Conservation (phyloP, 305 asterid genomes). For the Ilex paraguariensis region DNA sequence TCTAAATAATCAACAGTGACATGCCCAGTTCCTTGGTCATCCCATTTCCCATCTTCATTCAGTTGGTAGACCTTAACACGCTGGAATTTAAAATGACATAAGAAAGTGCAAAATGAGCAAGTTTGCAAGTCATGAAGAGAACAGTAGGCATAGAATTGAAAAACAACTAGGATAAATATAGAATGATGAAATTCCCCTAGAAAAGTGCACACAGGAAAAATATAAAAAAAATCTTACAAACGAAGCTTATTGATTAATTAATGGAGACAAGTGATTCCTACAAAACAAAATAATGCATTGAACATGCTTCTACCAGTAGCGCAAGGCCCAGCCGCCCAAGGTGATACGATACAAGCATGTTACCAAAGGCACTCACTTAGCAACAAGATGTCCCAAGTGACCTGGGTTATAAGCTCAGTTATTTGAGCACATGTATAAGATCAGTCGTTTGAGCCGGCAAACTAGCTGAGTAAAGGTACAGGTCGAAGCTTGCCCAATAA, state of each 20-base stretch:
- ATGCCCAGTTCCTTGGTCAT: conserved; percentile 99
- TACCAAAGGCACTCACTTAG: not conserved
- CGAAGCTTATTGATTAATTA: too few relatives aligned
- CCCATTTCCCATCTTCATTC: conserved; percentile 97
- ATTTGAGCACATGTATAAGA: not conserved
- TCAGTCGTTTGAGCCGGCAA: not conserved
- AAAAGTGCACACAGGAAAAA: not conserved
- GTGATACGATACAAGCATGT: too few relatives aligned
- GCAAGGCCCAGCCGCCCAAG: not conserved
- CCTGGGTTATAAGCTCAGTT: not conserved
- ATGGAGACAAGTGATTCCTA: too few relatives aligned
- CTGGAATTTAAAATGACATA: conserved; percentile 31
- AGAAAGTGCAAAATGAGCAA: not conserved
- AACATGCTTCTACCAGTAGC: too few relatives aligned
- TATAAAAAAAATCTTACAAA: too few relatives aligned
- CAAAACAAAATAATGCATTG: too few relatives aligned
- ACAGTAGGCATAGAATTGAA: not conserved
- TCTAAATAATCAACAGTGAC: conserved; percentile 87
- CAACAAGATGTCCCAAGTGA: not conserved
- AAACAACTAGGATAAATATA: not conserved
- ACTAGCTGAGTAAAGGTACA: not conserved
- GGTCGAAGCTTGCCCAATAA: not conserved
- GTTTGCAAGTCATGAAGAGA: not conserved
- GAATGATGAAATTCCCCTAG: not conserved
- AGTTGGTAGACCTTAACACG: conserved; percentile 94